Percentiles rank a stretch among this genome's conserved stretches.
Evolutionary conservation across 768 basidiomycete genomes (phyloP).

Genomic region (Russula dissimulans): DNA sequence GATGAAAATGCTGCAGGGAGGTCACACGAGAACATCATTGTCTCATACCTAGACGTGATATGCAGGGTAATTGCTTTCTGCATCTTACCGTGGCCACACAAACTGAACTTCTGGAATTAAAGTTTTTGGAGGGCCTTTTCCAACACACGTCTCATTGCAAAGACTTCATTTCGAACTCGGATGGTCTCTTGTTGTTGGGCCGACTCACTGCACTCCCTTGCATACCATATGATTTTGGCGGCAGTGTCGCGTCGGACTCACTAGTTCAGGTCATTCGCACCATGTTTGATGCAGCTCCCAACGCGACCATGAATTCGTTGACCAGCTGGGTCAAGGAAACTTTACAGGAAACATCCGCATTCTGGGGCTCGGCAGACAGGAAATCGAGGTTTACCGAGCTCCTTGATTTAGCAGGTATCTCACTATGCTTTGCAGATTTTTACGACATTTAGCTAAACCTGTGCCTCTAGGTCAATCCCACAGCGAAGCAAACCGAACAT

Average conservation of each 20-base stretch:
- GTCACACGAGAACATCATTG: constrained; percentile 64
- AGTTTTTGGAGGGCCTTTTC: constrained; percentile 94
- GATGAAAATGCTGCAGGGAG: constrained; percentile 25
- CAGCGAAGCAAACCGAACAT: constrained; percentile 46
- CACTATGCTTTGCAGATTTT: background rate
- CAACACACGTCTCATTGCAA: constrained; percentile 84
- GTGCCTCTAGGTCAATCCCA: constrained; percentile 36
- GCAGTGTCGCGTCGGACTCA: constrained; percentile 76
- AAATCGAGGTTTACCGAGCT: constrained; percentile 57
- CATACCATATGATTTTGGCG: constrained; percentile 81
- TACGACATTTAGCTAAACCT: background rate
- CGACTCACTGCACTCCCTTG: constrained; percentile 75
- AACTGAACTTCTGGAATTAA: constrained; percentile 7
- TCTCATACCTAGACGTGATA: constrained; percentile 71
- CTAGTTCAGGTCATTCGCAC: constrained; percentile 83
- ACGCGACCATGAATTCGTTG: constrained; percentile 63
- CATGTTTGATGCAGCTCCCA: constrained; percentile 79
- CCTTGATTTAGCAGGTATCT: constrained; percentile 38
- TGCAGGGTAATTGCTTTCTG: constrained; percentile 47
- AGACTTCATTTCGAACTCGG: constrained; percentile 72
- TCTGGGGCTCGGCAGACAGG: constrained; percentile 51
- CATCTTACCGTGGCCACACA: background rate
- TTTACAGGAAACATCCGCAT: constrained; percentile 55
- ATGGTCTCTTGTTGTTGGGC: constrained; percentile 68
- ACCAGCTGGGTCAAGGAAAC: constrained; percentile 61